phyloP scores from a whole-genome alignment of 1,284 basidiomycete genomes.

The Phylloboletellus chloephorus region DNA sequence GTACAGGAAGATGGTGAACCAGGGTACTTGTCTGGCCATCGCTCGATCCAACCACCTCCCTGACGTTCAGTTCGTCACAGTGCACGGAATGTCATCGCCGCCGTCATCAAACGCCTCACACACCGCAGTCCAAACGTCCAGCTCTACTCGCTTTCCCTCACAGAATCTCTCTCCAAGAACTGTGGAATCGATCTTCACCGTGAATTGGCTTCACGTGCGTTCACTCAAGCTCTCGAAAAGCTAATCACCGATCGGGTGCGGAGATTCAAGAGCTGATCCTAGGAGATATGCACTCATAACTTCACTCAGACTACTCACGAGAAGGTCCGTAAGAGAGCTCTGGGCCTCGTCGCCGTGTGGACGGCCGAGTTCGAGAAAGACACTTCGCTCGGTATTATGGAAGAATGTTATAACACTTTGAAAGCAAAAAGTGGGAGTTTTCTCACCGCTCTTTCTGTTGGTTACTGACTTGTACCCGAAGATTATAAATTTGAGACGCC shows the following conservation, averaged over 20 bases:
- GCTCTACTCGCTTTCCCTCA: constrained; percentile 84
- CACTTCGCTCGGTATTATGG: constrained; percentile 82
- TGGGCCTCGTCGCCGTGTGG: constrained; percentile 81
- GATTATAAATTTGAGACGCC: constrained; percentile 69
- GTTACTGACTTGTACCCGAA: constrained; percentile 28
- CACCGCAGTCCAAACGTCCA: constrained; percentile 98
- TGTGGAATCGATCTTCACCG: constrained; percentile 76
- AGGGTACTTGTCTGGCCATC: constrained; percentile 53
- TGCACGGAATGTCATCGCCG: constrained; percentile 80
- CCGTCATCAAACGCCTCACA: constrained; percentile 84
- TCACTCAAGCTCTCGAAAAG: constrained; percentile 84
- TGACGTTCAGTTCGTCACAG: constrained; percentile 40
- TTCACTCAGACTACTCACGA: constrained; percentile 74
- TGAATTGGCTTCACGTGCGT: constrained; percentile 86
- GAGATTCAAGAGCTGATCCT: constrained; percentile 1
- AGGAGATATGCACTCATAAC: constrained; percentile 5
- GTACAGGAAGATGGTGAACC: constrained; percentile 81
- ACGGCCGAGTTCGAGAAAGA: constrained; percentile 80
- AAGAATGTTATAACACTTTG: constrained; percentile 81
- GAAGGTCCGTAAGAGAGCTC: constrained; percentile 75
- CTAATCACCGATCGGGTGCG: constrained; percentile 81
- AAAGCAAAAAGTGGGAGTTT: constrained; percentile 69
- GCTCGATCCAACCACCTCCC: constrained; percentile 6
- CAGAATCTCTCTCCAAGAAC: constrained; percentile 90
- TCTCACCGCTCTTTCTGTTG: background rate